Percentiles rank a stretch among this genome's conserved stretches.
phyloP scores from a whole-genome alignment of 805 yeast species.

The Teunomyces lycoperdinae region DNA sequence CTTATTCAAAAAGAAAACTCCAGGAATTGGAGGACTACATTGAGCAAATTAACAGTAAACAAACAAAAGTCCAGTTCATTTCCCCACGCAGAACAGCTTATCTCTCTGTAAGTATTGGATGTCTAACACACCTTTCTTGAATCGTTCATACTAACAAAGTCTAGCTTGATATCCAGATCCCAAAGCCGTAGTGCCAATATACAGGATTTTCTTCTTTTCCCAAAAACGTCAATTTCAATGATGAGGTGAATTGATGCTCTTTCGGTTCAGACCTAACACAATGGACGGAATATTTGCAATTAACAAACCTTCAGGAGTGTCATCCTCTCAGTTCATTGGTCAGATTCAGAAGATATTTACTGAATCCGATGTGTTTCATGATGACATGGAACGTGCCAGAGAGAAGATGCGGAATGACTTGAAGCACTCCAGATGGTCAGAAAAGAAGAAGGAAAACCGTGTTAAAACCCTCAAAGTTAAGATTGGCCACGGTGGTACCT shows the following conservation, averaged over 20 bases:
- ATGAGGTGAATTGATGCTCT: slow-evolving; percentile 8
- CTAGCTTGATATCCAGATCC: slow-evolving; percentile 51
- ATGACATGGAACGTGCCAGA: slow-evolving; percentile 49
- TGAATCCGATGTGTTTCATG: slow-evolving; percentile 53
- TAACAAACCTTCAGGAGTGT: slow-evolving; percentile 81
- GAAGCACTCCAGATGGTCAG: slow-evolving; percentile 38
- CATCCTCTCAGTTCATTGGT: slow-evolving; percentile 72
- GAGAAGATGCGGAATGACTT: slow-evolving; percentile 42
- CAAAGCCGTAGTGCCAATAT: slow-evolving; percentile 29
- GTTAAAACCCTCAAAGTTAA: slow-evolving; percentile 62
- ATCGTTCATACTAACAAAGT: slow-evolving; percentile 12
- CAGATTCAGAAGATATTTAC: slow-evolving; percentile 64
- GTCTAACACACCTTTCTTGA: neutral
- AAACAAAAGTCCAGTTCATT: slow-evolving; percentile 37
- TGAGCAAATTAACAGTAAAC: slow-evolving; percentile 17
- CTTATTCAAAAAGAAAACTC: slow-evolving; percentile 29
- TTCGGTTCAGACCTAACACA: slow-evolving; percentile 11
- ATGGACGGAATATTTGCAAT: slow-evolving; percentile 96
- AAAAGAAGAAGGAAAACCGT: slow-evolving; percentile 50
- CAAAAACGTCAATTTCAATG: neutral
- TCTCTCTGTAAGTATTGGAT: slow-evolving; percentile 40
- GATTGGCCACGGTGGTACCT: slow-evolving; percentile 97
- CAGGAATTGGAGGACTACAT: slow-evolving; percentile 43
- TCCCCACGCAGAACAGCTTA: slow-evolving; percentile 54
- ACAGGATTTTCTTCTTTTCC: neutral